A percentile compares a stretch with the other conserved stretches of the same genome.
These are phyloP conservation scores for Sungouiella blattae DNA, from an alignment of 805 yeast genomes.

Conservation along the genomic window DNA sequence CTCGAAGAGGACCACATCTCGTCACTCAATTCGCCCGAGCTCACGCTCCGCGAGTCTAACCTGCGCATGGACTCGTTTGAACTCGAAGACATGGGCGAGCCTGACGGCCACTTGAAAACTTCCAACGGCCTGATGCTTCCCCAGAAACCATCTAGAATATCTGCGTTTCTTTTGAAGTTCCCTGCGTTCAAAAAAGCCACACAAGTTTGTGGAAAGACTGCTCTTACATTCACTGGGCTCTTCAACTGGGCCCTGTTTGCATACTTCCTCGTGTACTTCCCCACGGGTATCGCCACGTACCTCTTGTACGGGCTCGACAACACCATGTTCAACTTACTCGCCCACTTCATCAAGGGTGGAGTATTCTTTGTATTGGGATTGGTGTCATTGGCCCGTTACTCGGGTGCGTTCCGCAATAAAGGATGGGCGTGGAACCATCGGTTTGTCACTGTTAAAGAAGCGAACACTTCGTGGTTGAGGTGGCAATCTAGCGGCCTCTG, in stretches of 20 bases:
- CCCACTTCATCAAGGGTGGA: constrained; percentile 96
- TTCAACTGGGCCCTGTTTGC: constrained; percentile 65
- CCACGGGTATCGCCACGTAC: constrained; percentile 62
- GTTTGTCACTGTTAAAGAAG: constrained; percentile 15
- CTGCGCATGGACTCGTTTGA: constrained; percentile 20
- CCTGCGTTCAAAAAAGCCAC: constrained; percentile 12
- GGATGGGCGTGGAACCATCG: constrained; percentile 91
- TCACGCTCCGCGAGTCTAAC: constrained; percentile 12
- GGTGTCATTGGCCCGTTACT: constrained; percentile 77
- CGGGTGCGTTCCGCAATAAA: constrained; percentile 68
- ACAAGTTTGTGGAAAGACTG: constrained; percentile 20
- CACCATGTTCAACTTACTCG: constrained; percentile 75
- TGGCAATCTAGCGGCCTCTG: constrained; percentile 46
- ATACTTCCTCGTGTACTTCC: constrained; percentile 56
- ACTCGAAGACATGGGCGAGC: constrained; percentile 13
- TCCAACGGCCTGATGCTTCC: constrained; percentile 19
- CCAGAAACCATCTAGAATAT: constrained; percentile 6
- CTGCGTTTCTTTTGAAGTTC: constrained; percentile 8
- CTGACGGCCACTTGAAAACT: constrained; percentile 21
- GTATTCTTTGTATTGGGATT: constrained; percentile 78
- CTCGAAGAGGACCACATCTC: constrained; percentile 14
- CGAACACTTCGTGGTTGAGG: constrained; percentile 33
- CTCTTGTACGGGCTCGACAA: constrained; percentile 64
- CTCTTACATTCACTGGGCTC: constrained; percentile 7
- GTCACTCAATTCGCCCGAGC: constrained; percentile 10